Conservation (phyloP, 2,329 filamentous ascomycete species). For the Dissoconium aciculare region DNA sequence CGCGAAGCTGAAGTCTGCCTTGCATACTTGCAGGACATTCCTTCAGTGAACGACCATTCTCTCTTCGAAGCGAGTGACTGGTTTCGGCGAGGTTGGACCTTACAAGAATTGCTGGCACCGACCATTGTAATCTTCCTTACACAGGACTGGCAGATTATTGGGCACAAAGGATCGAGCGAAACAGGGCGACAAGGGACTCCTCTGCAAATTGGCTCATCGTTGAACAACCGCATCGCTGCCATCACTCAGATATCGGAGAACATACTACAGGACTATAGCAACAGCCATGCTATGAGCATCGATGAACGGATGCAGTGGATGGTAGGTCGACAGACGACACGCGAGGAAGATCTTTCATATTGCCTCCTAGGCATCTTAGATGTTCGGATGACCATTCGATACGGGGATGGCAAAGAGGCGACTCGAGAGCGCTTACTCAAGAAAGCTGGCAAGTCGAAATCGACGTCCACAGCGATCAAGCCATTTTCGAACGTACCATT, state of each 20-base stretch:
- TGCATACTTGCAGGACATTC: constrained; percentile 5
- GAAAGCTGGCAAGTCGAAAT: too few relatives aligned
- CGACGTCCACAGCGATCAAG: too few relatives aligned
- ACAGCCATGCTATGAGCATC: constrained; percentile 1
- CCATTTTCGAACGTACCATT: not conserved
- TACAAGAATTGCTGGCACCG: too few relatives aligned
- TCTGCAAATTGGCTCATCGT: too few relatives aligned
- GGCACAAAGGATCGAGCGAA: constrained; percentile 6
- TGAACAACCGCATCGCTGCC: too few relatives aligned
- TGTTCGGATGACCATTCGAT: not conserved
- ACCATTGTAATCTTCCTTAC: not conserved
- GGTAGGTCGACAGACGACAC: constrained; percentile 2
- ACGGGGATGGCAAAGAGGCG: constrained; percentile 1
- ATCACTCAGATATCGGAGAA: constrained; percentile 1
- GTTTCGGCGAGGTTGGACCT: too few relatives aligned
- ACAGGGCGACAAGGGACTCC: too few relatives aligned
- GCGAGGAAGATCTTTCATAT: constrained; percentile 3
- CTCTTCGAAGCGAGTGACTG: too few relatives aligned
- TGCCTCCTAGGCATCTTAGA: constrained; percentile 2
- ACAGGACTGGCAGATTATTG: constrained; percentile 3
- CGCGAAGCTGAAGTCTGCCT: constrained; percentile 6
- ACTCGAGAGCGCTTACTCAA: constrained; percentile 1
- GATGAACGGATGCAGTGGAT: constrained; percentile 4
- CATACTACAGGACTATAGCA: constrained; percentile 2
- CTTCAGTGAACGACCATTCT: too few relatives aligned